These are phyloP conservation scores for Boletellus sp. DNA, from an alignment of 768 basidiomycete species.

Conservation along the genomic window DNA sequence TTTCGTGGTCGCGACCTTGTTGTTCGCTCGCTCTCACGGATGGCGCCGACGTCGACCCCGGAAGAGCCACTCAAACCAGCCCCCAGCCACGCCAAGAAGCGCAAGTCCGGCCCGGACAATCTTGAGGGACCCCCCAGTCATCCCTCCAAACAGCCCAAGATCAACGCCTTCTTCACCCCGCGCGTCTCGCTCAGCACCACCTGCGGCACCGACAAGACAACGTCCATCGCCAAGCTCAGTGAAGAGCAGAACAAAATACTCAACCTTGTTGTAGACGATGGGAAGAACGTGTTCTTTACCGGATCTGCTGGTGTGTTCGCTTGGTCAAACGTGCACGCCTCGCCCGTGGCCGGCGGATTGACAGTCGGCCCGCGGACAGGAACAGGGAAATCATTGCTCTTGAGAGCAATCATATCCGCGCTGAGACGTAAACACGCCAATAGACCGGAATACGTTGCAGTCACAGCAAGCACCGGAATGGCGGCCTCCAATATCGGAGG, in stretches of 20 bases:
- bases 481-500: constrained; percentile 52
- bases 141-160: constrained; percentile 22
- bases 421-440: constrained; percentile 39
- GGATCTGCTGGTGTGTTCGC: constrained; percentile 55
- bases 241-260: constrained; percentile 53
- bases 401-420: constrained; percentile 53
- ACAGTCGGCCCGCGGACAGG: constrained; percentile 33
- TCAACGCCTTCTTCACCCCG: constrained; percentile 26
- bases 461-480: constrained; percentile 44
- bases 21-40: neutral
- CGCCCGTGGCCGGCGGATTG: neutral
- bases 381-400: constrained; percentile 60
- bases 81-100: constrained; percentile 19
- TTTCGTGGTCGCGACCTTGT: constrained; percentile 16
- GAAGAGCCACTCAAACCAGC: constrained; percentile 10
- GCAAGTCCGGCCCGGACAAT: constrained; percentile 14
- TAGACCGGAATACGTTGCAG: constrained; percentile 35
- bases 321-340: neutral
- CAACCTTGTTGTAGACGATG: constrained; percentile 50
- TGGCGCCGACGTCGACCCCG: constrained; percentile 6
- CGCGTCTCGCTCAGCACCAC: constrained; percentile 26
- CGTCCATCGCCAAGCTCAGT: constrained; percentile 41
- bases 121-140: neutral
- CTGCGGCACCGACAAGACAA: constrained; percentile 29
- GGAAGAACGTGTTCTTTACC: constrained; percentile 63